Conservation (phyloP, 257 asterid species). For the Solanum arcanum region DNA sequence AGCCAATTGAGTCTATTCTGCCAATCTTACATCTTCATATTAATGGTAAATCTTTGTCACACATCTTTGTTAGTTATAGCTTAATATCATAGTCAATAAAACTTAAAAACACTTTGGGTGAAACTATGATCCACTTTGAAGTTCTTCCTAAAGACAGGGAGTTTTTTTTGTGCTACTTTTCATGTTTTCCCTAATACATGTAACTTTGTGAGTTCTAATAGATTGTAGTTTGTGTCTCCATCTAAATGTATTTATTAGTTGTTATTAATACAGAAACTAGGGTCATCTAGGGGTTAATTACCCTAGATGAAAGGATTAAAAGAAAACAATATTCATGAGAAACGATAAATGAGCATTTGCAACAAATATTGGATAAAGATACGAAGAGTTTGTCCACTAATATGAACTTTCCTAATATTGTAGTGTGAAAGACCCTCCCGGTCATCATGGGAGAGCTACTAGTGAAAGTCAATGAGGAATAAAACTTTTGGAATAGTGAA, state of each 20-base stretch:
- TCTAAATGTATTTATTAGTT: too few species aligned
- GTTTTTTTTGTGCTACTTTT: too few species aligned
- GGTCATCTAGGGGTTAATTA: background rate
- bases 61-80: background rate
- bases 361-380: constrained; percentile 62
- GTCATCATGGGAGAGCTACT: background rate
- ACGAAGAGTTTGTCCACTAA: constrained; percentile 41
- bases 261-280: too few species aligned
- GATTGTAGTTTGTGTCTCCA: too few species aligned
- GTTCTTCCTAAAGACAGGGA: background rate
- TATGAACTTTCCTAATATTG: constrained; percentile 21
- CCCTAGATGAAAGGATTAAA: background rate
- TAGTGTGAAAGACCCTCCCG: constrained; percentile 8
- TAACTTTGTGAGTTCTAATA: too few species aligned
- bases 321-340: constrained; percentile 7
- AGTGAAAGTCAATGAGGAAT: background rate
- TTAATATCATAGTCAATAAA: too few species aligned
- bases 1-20: background rate
- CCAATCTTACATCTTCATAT: background rate
- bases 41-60: background rate
- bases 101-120: background rate
- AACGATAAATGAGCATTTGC: constrained; percentile 67
- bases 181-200: too few species aligned
- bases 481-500: background rate
- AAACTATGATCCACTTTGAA: background rate